Conservation (phyloP, 495 filamentous ascomycete species). For the Pyrenula massariospora region DNA sequence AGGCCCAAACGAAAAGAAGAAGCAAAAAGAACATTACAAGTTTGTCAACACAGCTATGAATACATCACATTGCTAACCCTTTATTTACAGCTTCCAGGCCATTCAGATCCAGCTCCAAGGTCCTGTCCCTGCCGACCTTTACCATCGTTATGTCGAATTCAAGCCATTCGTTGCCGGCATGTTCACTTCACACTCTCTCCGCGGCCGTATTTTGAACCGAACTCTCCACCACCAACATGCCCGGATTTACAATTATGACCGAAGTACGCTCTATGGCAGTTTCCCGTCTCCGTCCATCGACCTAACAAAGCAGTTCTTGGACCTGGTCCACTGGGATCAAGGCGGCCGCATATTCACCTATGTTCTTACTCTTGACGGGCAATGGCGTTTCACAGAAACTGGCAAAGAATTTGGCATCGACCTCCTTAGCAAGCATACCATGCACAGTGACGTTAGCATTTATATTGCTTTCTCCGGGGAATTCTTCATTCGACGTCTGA, state of each 20-base stretch:
- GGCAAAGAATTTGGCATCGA: conserved; percentile 92
- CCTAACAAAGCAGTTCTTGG: conserved; percentile 66
- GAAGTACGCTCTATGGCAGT: conserved; percentile 53
- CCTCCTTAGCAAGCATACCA: conserved; percentile 82
- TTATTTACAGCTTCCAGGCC: conserved; percentile 76
- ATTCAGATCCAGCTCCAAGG: conserved; percentile 82
- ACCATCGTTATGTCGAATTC: conserved; percentile 89
- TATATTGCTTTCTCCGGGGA: conserved; percentile 89
- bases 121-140: conserved; percentile 65
- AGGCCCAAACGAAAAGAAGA: conserved; percentile 25
- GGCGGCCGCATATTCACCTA: conserved; percentile 86
- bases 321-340: conserved; percentile 74
- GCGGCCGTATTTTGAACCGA: conserved; percentile 67
- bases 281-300: conserved; percentile 45
- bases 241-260: conserved; percentile 79
- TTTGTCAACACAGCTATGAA: conserved; percentile 21
- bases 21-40: conserved; percentile 58
- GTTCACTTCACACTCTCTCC: conserved; percentile 66
- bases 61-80: not conserved
- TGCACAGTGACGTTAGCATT: conserved; percentile 83
- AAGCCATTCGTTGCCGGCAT: conserved; percentile 79
- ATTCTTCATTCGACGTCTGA: conserved; percentile 74
- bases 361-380: conserved; percentile 74
- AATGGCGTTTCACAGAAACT: conserved; percentile 85
- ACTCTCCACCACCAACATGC: conserved; percentile 83